Base-by-base conservation (phyloP, 495 filamentous ascomycete species). In the Clohesyomyces aquaticus region DNA sequence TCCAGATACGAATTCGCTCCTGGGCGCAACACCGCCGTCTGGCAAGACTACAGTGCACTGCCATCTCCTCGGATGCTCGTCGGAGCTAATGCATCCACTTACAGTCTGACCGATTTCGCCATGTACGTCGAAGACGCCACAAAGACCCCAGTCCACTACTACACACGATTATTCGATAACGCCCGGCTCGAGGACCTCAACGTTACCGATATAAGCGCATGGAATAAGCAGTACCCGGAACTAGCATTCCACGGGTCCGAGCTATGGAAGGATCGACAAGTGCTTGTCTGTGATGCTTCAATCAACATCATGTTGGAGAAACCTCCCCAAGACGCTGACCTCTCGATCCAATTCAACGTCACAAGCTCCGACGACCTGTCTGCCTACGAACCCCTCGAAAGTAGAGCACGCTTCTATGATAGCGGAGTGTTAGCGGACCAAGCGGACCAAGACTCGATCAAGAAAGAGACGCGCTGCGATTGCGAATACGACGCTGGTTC, bases 231-330 rank as follows among this genome's bases (percentile, higher is more conserved):
- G 9, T 76, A 72, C 43, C 72, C 73, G 0, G 56, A 70, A 32
- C 56, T 77, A 11, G 60, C 65, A 8, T 52, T 61, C 19, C 60
- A 70, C 52, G n/a, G 55, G 26, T 45, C 56, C 8, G 59, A 73
- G 11, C 35, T 51, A 14, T 62, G 50, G 19, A 56, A 70, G 18
- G 55, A 72, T 23, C 72, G 71, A 35, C 64, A 73, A 28, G 58
- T 75, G 3, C 41, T 77, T 12, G 63, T 70, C 19, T 71, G 72
- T 27, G 73, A 77, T 29, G 71, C 71, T 4, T 71, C 73, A 1
- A 61, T 75, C 50, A 68, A 71, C 14, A 55, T 76, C 45, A 69
- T 74, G 52, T 61, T 55, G 16, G 61, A 71, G 14, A 38, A 23
- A 22, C 64, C 61, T 16, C 65, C 61, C 19, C 63, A 55, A 27